Evolutionary conservation across 2,329 filamentous ascomycete genomes (phyloP).

Genomic region (Fusarium illudens): DNA sequence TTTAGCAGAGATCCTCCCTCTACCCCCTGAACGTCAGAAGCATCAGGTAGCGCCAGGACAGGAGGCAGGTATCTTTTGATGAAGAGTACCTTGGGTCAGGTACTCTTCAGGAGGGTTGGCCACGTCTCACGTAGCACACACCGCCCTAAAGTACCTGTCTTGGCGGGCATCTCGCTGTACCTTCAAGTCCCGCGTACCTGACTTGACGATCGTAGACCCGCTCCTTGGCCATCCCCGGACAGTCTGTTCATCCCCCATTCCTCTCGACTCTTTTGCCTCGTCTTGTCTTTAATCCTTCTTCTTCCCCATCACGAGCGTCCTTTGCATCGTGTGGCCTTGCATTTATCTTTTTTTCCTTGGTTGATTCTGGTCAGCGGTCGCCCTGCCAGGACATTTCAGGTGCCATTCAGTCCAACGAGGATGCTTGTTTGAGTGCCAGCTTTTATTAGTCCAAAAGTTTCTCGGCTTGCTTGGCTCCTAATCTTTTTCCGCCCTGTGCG

Average conservation of each 20-base stretch:
- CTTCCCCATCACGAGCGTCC: background rate
- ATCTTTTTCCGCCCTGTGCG: constrained; percentile 32
- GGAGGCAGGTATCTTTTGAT: background rate
- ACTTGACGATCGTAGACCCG: constrained; percentile 34
- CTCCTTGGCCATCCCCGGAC: constrained; percentile 20
- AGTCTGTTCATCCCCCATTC: constrained; percentile 35
- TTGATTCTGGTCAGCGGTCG: background rate
- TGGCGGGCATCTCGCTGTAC: background rate
- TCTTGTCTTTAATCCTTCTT: background rate
- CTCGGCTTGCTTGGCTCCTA: constrained; percentile 14
- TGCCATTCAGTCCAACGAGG: background rate
- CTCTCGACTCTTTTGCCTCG: constrained; percentile 2
- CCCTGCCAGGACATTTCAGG: background rate
- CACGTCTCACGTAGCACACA: constrained; percentile 11
- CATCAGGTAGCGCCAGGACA: background rate
- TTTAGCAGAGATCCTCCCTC: constrained; percentile 12
- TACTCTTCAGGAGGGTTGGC: background rate
- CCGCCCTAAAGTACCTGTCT: constrained; percentile 20
- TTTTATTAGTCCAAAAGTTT: constrained; percentile 21
- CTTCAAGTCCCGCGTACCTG: constrained; percentile 21
- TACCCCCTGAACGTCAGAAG: constrained; percentile 19
- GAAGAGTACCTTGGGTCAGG: constrained; percentile 7
- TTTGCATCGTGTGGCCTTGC: background rate
- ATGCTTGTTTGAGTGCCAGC: constrained; percentile 8
- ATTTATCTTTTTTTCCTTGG: background rate